These are phyloP conservation scores for Fusarium sublunatum DNA, from an alignment of 2,329 filamentous ascomycete genomes.

Conservation along the genomic window DNA sequence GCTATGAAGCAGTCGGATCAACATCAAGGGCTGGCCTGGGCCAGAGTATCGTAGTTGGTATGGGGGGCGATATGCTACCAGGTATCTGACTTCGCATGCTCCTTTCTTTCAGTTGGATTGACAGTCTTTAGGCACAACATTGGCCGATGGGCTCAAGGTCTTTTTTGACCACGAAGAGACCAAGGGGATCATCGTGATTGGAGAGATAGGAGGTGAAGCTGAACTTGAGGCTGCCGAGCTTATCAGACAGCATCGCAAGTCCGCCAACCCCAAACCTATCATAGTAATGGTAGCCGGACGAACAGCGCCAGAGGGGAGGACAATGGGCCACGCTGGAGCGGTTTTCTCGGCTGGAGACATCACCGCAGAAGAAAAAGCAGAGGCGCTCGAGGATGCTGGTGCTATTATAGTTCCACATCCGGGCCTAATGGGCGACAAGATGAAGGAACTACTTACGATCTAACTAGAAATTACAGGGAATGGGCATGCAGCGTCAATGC, in stretches of 20 bases:
- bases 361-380: slow-evolving; percentile 49
- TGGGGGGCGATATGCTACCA: slow-evolving; percentile 80
- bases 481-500: too few relatives aligned
- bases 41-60: slow-evolving; percentile 80
- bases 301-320: slow-evolving; percentile 67
- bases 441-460: slow-evolving; percentile 52
- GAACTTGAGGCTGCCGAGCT: slow-evolving; percentile 78
- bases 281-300: slow-evolving; percentile 74
- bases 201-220: slow-evolving; percentile 76
- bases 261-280: slow-evolving; percentile 70
- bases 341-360: slow-evolving; percentile 55
- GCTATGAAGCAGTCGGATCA: slow-evolving; percentile 82
- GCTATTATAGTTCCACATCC: slow-evolving; percentile 54
- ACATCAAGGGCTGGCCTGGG: slow-evolving; percentile 79
- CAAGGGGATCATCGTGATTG: slow-evolving; percentile 76
- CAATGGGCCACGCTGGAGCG: slow-evolving; percentile 81
- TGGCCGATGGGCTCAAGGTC: slow-evolving; percentile 75
- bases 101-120: fast-evolving
- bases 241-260: slow-evolving; percentile 72
- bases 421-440: slow-evolving; percentile 51
- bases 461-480: too few relatives aligned
- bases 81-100: slow-evolving; percentile 51
- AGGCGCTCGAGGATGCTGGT: slow-evolving; percentile 51
- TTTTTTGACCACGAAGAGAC: slow-evolving; percentile 77
- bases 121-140: slow-evolving; percentile 62